A percentile compares a stretch with the other conserved stretches of the same genome.
Evolutionary conservation across 2,329 filamentous ascomycete genomes (phyloP).

Genomic region (Fusarium pseudoanthophilum): DNA sequence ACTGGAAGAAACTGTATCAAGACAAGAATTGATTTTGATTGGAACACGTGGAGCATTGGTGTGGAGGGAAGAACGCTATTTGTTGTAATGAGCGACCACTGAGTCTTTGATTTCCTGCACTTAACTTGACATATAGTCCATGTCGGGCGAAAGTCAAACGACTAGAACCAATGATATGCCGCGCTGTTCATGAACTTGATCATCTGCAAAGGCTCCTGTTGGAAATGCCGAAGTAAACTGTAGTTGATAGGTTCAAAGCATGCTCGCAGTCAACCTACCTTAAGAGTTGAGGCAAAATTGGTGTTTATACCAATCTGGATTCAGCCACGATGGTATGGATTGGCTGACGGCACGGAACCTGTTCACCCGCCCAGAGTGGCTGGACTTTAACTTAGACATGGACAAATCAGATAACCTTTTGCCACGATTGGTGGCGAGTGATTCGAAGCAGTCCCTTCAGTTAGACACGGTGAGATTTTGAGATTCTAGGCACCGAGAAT

Average conservation of each 20-base stretch:
- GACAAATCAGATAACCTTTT: not conserved
- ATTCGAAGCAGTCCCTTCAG: rapidly evolving
- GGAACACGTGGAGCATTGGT: not conserved
- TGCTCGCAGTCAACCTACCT: not conserved
- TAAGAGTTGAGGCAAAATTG: not conserved
- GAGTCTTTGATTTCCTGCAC: no score
- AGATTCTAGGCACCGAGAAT: rapidly evolving
- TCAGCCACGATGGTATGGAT: not conserved
- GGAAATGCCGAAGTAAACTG: not conserved
- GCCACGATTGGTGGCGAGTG: not conserved
- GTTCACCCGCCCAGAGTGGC: not conserved
- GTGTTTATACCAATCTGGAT: not conserved
- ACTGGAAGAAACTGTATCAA: slow-evolving; percentile 6
- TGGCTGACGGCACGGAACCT: not conserved
- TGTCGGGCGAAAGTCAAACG: not conserved
- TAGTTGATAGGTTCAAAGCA: rapidly evolving
- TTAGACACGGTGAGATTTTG: rapidly evolving
- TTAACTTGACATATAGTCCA: no score
- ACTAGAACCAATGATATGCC: not conserved
- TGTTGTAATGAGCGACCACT: no score
- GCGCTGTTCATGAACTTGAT: no score
- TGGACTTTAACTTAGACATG: rapidly evolving
- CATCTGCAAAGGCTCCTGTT: not conserved
- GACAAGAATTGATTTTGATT: not conserved
- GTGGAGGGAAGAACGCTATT: no score